A percentile compares a stretch with the other conserved stretches of the same genome.
Evolutionary conservation across 305 asterid genomes (phyloP).

Genomic region (Coffea humblotiana): DNA sequence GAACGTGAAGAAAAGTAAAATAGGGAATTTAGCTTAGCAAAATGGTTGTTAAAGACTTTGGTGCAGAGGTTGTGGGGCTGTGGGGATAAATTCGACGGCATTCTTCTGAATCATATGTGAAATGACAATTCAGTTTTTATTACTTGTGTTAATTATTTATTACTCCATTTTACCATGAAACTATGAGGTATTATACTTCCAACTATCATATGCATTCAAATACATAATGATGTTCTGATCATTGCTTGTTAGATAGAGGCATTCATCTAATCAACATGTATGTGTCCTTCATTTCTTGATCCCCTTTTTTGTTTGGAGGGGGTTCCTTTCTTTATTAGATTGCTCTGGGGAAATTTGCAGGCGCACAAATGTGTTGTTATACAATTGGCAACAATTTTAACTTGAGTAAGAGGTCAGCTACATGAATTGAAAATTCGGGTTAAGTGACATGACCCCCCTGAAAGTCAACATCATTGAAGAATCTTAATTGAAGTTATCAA

Average conservation of each 20-base stretch:
- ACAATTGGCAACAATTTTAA: neutral
- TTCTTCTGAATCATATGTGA: neutral
- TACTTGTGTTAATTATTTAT: neutral
- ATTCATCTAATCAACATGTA: neutral
- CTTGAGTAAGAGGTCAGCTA: neutral
- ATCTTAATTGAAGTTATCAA: neutral
- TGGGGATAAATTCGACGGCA: neutral
- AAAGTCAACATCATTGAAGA: neutral
- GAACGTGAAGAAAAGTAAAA: neutral
- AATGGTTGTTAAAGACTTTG: conserved; percentile 10
- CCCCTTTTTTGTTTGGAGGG: too few species aligned
- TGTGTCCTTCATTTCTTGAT: neutral
- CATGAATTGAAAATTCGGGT: neutral
- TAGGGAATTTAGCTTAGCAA: neutral
- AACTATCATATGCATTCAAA: neutral
- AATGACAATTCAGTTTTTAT: too few species aligned
- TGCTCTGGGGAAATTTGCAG: neutral
- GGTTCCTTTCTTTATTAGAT: too few species aligned
- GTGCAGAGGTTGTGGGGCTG: conserved; percentile 20
- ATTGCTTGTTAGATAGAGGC: too few species aligned
- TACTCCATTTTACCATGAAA: neutral
- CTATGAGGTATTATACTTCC: neutral
- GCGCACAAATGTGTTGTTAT: neutral
- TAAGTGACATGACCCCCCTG: neutral
- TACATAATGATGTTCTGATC: neutral